These are phyloP conservation scores for Solanum raphanifolium DNA, from an alignment of 257 asterid genomes.

Conservation along the genomic window DNA sequence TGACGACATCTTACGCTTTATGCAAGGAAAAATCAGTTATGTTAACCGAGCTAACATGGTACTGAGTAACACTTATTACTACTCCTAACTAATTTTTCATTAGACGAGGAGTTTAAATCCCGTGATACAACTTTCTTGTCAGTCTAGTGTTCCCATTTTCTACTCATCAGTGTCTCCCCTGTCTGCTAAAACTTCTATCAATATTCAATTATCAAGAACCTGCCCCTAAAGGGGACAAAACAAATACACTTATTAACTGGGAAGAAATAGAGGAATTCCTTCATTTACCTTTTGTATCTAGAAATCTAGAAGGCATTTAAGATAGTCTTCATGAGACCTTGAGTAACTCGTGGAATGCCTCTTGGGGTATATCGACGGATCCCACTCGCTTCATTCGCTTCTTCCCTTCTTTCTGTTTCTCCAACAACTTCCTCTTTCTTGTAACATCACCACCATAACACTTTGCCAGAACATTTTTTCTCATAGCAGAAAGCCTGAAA, in stretches of 20 bases:
- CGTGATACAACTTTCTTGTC: neutral
- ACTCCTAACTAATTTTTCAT: neutral
- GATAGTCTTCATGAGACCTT: slow-evolving; percentile 51
- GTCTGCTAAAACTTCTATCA: neutral
- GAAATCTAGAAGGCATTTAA: neutral
- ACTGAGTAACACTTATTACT: neutral
- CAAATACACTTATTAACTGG: neutral
- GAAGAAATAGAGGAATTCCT: neutral
- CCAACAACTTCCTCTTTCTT: slow-evolving; percentile 82
- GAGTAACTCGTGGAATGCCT: slow-evolving; percentile 81
- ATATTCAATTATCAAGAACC: neutral
- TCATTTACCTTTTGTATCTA: neutral
- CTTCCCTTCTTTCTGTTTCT: slow-evolving; percentile 97
- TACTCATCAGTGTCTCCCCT: neutral
- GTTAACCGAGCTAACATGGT: neutral
- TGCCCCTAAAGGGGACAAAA: neutral
- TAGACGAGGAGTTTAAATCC: neutral
- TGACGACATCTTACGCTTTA: neutral
- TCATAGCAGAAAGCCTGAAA: slow-evolving; percentile 79
- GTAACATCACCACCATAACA: slow-evolving; percentile 89
- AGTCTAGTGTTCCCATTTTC: neutral
- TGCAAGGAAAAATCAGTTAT: neutral
- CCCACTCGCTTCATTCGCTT: slow-evolving; percentile 98
- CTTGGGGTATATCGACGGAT: slow-evolving; percentile 94
- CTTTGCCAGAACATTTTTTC: slow-evolving; percentile 92